Base-by-base conservation (phyloP, 2,329 filamentous ascomycete species). In the Aspergillus eucalypticola region DNA sequence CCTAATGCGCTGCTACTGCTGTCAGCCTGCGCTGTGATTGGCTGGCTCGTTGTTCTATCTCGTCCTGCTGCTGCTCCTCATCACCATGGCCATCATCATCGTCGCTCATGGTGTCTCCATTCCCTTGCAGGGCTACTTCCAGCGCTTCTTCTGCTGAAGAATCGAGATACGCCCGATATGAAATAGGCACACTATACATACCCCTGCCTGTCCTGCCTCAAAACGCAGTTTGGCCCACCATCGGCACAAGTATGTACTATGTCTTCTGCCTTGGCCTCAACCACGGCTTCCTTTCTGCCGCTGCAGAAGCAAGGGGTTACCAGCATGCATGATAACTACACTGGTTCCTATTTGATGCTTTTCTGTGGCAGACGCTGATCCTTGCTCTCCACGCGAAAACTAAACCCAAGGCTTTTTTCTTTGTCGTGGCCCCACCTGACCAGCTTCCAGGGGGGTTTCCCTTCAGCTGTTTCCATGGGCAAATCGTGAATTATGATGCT, bases 351-450 rank as follows among this genome's bases (percentile, higher is more conserved):
- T 38, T 54, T 41, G 35, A 29, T 53, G 23, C 27, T 48, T 27
- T 48, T 13, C 19, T 54, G 21, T 52, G 23, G 56, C 32, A 57
- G 57, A 23, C 42, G 64, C 61, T 62, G 52, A 67, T 65, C 65
- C 62, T 62, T 66, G 65, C 55, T 58, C 54, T 57, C 64, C 64
- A 66, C 64, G 64, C 65, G 64, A 65, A 61, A 57, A 25, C 11
- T 35, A 35, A 32, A 13, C 25, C 53, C 39, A 42, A 27, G 25
- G 21, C 50, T 23, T 23, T 39, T 19, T 8, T 44, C 39, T 3
- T 55, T 13, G 51, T 39, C 39, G 7, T 27, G 17, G 39, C 11
- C 53, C 35, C 10, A 19, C 53, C 27, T 29, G 17, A n/a, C 39
- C 25, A 13, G 53, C 17, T 46, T 46, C 53, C 17, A 42, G 39